Evolutionary conservation across 2,329 filamentous ascomycete genomes (phyloP).

Genomic region (Corynespora cassiicola): DNA sequence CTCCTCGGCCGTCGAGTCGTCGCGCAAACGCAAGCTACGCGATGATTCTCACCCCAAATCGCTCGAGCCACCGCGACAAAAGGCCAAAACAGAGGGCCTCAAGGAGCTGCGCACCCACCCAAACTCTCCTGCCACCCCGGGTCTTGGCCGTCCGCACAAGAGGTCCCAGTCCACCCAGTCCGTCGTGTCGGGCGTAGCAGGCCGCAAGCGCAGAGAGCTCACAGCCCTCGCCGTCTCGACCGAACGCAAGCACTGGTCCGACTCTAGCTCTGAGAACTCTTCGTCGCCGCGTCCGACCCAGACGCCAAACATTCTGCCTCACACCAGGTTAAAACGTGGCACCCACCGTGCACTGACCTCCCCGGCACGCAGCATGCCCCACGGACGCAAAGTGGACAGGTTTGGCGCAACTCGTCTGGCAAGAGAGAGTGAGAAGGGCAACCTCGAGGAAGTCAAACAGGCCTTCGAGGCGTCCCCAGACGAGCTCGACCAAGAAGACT

Average conservation of each 20-base stretch:
- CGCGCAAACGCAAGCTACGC: slow-evolving; percentile 48
- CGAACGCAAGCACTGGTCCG: slow-evolving; percentile 41
- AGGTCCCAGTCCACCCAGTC: slow-evolving; percentile 48
- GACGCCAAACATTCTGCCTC: slow-evolving; percentile 41
- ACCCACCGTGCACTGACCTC: slow-evolving; percentile 65
- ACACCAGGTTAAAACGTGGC: slow-evolving; percentile 63
- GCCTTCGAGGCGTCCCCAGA: slow-evolving; percentile 80
- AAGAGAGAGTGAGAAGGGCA: slow-evolving; percentile 86
- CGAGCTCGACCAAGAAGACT: slow-evolving; percentile 87
- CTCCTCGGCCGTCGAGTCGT: slow-evolving; percentile 44
- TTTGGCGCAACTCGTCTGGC: slow-evolving; percentile 91
- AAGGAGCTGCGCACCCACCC: slow-evolving; percentile 37
- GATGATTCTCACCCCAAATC: slow-evolving; percentile 43
- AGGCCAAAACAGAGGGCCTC: slow-evolving; percentile 44
- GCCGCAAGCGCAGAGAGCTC: slow-evolving; percentile 43
- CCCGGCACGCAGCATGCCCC: slow-evolving; percentile 65
- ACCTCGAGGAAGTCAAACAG: slow-evolving; percentile 78
- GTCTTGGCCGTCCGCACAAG: slow-evolving; percentile 43
- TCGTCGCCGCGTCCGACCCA: slow-evolving; percentile 41
- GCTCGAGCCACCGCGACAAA: slow-evolving; percentile 48
- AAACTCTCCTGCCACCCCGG: slow-evolving; percentile 41
- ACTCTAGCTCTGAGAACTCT: slow-evolving; percentile 45
- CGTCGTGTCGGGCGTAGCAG: slow-evolving; percentile 29
- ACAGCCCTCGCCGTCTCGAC: slow-evolving; percentile 35
- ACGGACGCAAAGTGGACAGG: slow-evolving; percentile 88